Evolutionary conservation across 192 early-diverging fungal genomes (phyloP), one percentile per base, ranked within the genome.

Genomic region (Podila epigama): DNA sequence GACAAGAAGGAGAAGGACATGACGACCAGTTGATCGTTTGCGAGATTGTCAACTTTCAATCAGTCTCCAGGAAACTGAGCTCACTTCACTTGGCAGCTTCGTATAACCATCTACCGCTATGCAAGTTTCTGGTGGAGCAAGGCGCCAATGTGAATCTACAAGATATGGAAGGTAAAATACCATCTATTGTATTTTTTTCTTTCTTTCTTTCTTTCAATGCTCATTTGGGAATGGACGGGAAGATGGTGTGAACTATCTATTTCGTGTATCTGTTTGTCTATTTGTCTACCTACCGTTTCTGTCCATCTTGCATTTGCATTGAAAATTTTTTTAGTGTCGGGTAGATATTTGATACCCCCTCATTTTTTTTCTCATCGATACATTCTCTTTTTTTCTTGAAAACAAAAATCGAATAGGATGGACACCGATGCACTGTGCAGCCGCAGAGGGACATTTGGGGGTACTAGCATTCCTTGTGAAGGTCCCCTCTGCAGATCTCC

Each of bases 401-500:
- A 63, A 60, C 4, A 84, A 87, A 69, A n/a, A n/a, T n/a, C 52
- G 50, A 41, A 82, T 84, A 81, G 89, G 88, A 10, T 91, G 88
- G 88, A 89, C 90, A 4, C 89, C 90, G 2, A 71, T 91, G 61
- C 90, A 91, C 56, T 90, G 88, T 68, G 90, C 90, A 11, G 81
- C 83, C 48, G 90, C 89, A 0, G 90, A 91, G 66, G 88, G 88
- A 1, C 86, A 89, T 51, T 54, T 87, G 29, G 80, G 75, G 1
- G 79, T 89, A 20, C 68, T 91, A 42, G 62, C 58, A 52, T 58
- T 85, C 37, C 69, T 91, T 51, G 80, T 60, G 18, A 44, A 51
- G 11, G 28, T 54, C 5, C 69, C 70, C 13, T 60, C 66, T 20
- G 69, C 66, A 10, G 68, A 71, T 32, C 36, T 79, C 16, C 52